Base-by-base conservation (phyloP, 345 rosid genomes). In the Iberis pinnata region DNA sequence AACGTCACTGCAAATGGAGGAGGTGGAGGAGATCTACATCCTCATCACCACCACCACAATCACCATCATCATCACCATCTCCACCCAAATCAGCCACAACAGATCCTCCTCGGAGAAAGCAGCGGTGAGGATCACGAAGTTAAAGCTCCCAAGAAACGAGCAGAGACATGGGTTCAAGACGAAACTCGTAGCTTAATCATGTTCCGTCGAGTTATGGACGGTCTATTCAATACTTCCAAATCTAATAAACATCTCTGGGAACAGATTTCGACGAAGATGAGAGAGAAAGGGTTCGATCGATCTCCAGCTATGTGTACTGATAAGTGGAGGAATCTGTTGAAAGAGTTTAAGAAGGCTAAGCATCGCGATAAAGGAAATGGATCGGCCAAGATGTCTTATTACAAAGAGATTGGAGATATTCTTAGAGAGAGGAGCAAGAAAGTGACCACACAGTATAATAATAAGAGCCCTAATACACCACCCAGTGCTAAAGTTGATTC, bases 231-330 rank as follows among this genome's bases (percentile, higher is more conserved):
- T 48, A 88, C 97, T 12, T 81, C 95, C 3, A 93, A 83, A 76
- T 93, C 99, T 12, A 93, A 93, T 60, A 88, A 93, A 68, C 97
- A 93, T 60, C 75, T 93, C 18, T 93, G 99, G 99, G 88, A 86
- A 38, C 73, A 86, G 70, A 93, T 93, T 27, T 88, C 95, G 2
- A 63, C 43, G 1, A 86, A 86, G 70, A 93, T 93, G 97, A 83
- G 84, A 41, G 97, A 86, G 49, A 88, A 81, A 64, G 97, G 97
- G 4, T 93, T 88, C 57, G 97, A 93, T 73, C 75, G 99, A 48
- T 83, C 95, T 0, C 99, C 99, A 1, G 73, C 84, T 6, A 93
- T 93, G 99, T 93, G 99, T 39, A 93, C 97, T 0, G 99, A 93
- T 50, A 88, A 93, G 74, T 93, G 99, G 99, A 80, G 99, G 78